These are phyloP conservation scores for Colletotrichum sp. DNA, from an alignment of 2,329 filamentous ascomycete species.

Conservation along the genomic window DNA sequence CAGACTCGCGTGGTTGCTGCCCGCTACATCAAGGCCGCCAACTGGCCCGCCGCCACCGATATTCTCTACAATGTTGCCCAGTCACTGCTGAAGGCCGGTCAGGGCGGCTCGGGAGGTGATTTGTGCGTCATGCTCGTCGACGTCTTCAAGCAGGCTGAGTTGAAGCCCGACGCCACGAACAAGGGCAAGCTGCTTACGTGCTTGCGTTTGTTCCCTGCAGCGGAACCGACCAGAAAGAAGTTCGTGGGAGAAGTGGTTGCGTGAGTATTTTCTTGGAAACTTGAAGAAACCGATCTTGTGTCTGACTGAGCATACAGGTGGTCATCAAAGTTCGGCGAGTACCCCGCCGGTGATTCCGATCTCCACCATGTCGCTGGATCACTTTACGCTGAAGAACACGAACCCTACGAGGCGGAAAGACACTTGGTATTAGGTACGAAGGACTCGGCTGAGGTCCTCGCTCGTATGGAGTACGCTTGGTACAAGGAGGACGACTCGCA, in stretches of 20 bases:
- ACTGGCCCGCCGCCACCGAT: slow-evolving; percentile 85
- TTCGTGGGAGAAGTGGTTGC: slow-evolving; percentile 85
- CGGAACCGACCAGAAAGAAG: slow-evolving; percentile 91
- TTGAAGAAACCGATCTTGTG: not conserved
- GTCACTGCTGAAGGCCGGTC: slow-evolving; percentile 87
- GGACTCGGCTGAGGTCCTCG: slow-evolving; percentile 82
- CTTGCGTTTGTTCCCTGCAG: slow-evolving; percentile 77
- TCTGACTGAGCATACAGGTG: slow-evolving; percentile 56
- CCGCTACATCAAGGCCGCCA: slow-evolving; percentile 87
- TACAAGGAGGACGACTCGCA: slow-evolving; percentile 89
- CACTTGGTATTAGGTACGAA: slow-evolving; percentile 89
- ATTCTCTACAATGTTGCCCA: slow-evolving; percentile 85
- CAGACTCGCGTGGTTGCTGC: slow-evolving; percentile 95
- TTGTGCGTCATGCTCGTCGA: slow-evolving; percentile 86
- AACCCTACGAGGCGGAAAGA: slow-evolving; percentile 90
- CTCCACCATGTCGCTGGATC: slow-evolving; percentile 90
- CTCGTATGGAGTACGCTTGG: slow-evolving; percentile 89
- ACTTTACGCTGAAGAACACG: slow-evolving; percentile 90
- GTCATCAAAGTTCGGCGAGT: slow-evolving; percentile 85
- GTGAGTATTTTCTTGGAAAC: slow-evolving; percentile 44
- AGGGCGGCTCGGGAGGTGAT: slow-evolving; percentile 91
- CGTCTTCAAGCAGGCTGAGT: slow-evolving; percentile 85
- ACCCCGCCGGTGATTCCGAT: slow-evolving; percentile 90
- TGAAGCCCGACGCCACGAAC: slow-evolving; percentile 74
- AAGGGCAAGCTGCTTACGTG: slow-evolving; percentile 80